These are phyloP conservation scores for Mycothermus thermophilus DNA, from an alignment of 495 filamentous ascomycete species.

Conservation along the genomic window DNA sequence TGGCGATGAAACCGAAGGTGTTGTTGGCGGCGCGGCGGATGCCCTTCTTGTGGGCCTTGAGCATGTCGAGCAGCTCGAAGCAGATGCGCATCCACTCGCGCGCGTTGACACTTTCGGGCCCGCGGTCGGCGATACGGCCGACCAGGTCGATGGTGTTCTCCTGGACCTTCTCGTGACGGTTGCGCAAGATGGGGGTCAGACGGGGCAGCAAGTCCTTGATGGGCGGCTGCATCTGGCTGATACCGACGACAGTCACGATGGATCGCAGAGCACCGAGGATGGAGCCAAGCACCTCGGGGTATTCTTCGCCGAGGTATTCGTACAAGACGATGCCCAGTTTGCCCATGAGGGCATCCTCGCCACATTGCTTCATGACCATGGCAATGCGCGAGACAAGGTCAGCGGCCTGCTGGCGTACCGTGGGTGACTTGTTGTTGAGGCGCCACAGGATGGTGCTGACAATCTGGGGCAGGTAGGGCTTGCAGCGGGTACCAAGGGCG, in stretches of 20 bases:
- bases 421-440: slow-evolving; percentile 92
- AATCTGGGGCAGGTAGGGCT: slow-evolving; percentile 92
- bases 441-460: slow-evolving; percentile 95
- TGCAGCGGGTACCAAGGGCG: slow-evolving; percentile 83
- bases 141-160: slow-evolving; percentile 99
- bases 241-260: slow-evolving; percentile 96
- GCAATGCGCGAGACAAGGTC: slow-evolving; percentile 94
- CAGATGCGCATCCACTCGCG: slow-evolving; percentile 99
- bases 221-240: slow-evolving; percentile 97
- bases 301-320: slow-evolving; percentile 97
- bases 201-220: slow-evolving; percentile 93
- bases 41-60: slow-evolving; percentile 98
- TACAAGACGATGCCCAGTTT: slow-evolving; percentile 95
- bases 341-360: slow-evolving; percentile 87
- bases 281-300: slow-evolving; percentile 93
- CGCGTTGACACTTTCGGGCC: slow-evolving; percentile 88
- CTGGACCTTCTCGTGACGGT: slow-evolving; percentile 98
- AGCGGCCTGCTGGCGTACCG: slow-evolving; percentile 91
- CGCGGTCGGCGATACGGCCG: slow-evolving; percentile 94
- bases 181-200: slow-evolving; percentile 90
- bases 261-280: slow-evolving; percentile 90
- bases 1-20: slow-evolving; percentile 99
- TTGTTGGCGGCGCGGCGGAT: slow-evolving; percentile 98
- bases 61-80: slow-evolving; percentile 97
- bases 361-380: slow-evolving; percentile 97